These are phyloP conservation scores for Psilocybe cyanescens DNA, from an alignment of 768 basidiomycete species.

Conservation along the genomic window DNA sequence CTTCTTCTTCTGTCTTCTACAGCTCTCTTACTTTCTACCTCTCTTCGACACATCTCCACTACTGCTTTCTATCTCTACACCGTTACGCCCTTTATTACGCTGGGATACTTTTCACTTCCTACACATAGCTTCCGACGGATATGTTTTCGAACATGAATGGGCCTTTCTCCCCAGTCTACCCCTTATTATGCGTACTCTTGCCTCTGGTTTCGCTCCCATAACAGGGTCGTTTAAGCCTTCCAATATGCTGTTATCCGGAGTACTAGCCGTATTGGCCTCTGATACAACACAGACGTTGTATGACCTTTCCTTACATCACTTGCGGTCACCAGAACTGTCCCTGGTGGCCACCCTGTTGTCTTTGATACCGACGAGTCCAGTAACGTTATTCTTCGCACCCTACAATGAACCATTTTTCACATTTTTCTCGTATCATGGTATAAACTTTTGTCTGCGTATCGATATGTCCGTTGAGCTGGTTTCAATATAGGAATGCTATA, in stretches of 20 bases:
- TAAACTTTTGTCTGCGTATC: slow-evolving; percentile 13
- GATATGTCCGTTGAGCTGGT: not conserved
- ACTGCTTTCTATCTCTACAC: slow-evolving; percentile 22
- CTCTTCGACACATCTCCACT: slow-evolving; percentile 44
- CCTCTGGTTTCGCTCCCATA: slow-evolving; percentile 22
- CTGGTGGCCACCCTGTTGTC: slow-evolving; percentile 67
- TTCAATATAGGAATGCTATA: slow-evolving; percentile 57
- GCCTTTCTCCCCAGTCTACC: slow-evolving; percentile 85
- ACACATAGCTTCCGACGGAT: slow-evolving; percentile 61
- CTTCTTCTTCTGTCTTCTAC: slow-evolving; percentile 30
- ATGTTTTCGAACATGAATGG: slow-evolving; percentile 78
- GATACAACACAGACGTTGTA: slow-evolving; percentile 54
- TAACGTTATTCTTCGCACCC: slow-evolving; percentile 67
- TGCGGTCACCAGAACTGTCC: slow-evolving; percentile 61
- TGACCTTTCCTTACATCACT: slow-evolving; percentile 60
- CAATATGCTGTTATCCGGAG: slow-evolving; percentile 38
- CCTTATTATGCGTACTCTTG: slow-evolving; percentile 49
- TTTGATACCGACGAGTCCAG: slow-evolving; percentile 81
- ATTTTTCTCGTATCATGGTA: slow-evolving; percentile 74
- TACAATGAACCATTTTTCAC: slow-evolving; percentile 92
- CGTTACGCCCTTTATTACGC: slow-evolving; percentile 49
- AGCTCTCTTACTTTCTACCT: slow-evolving; percentile 29
- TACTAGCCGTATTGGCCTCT: slow-evolving; percentile 39
- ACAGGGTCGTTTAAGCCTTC: slow-evolving; percentile 9
- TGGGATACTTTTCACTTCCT: slow-evolving; percentile 92